Conservation (phyloP, 345 rosid genomes). For the Stellera chamaejasme region DNA sequence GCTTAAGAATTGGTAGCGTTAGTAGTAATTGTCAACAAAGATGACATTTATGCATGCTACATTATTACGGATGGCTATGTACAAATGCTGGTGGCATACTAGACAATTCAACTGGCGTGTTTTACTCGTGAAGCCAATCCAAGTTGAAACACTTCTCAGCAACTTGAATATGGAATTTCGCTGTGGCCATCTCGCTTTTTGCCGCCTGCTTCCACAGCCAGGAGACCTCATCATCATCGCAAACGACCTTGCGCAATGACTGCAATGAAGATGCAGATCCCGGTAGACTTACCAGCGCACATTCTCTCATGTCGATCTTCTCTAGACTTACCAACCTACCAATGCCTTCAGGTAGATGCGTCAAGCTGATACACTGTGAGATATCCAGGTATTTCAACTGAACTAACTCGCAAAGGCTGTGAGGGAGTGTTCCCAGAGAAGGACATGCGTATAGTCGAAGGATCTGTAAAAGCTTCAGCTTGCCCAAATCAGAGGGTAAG, state of each 20-base stretch:
- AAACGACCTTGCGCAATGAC: constrained; percentile 51
- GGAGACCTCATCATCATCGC: constrained; percentile 74
- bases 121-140: constrained; percentile 70
- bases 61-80: too few relatives aligned
- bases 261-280: constrained; percentile 33
- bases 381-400: constrained; percentile 62
- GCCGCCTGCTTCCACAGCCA: constrained; percentile 44
- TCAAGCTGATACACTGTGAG: constrained; percentile 61
- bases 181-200: constrained; percentile 15
- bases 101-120: neutral
- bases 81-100: too few relatives aligned
- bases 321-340: constrained; percentile 47
- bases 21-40: too few relatives aligned
- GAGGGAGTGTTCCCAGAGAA: constrained; percentile 43
- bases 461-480: constrained; percentile 38
- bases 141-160: constrained; percentile 50
- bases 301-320: constrained; percentile 95
- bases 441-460: constrained; percentile 82
- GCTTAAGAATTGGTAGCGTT: too few relatives aligned
- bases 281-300: constrained; percentile 37
- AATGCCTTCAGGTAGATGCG: constrained; percentile 49
- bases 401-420: constrained; percentile 41
- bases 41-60: too few relatives aligned
- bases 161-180: constrained; percentile 49
- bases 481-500: constrained; percentile 46